phyloP scores from a whole-genome alignment of 1,284 basidiomycete genomes.

The Ustilago curta region DNA sequence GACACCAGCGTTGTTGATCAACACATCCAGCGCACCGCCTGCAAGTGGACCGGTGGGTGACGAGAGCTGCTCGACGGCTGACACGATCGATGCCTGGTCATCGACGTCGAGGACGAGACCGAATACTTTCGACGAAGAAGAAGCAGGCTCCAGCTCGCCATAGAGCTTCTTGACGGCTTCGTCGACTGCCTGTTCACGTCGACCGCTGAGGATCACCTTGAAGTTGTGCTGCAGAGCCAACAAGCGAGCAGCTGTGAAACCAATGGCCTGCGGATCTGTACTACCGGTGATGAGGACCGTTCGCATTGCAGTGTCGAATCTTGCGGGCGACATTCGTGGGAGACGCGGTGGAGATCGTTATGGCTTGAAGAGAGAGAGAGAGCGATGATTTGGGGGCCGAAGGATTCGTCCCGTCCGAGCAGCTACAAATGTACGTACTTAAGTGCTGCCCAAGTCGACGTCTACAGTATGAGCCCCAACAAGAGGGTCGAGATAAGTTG shows the following conservation, averaged over 20 bases:
- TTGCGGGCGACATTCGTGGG: no score
- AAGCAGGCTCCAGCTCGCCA: no score
- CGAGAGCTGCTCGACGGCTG: constrained; percentile 10
- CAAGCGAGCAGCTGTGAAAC: constrained; percentile 19
- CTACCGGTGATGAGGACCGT: constrained; percentile 23
- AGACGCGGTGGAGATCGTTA: no score
- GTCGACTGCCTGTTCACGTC: constrained; percentile 3
- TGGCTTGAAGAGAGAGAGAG: no score
- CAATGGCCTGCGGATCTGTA: constrained; percentile 15
- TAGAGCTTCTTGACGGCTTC: constrained; percentile 2
- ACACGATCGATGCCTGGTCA: constrained; percentile 9
- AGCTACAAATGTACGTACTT: no score
- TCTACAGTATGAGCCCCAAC: no score
- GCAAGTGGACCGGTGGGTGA: not conserved
- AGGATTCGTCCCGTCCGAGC: no score
- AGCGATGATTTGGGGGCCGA: no score
- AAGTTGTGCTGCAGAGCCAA: constrained; percentile 12
- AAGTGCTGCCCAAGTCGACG: no score
- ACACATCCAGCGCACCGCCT: constrained; percentile 24
- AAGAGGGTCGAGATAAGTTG: no score
- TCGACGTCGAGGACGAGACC: constrained; percentile 21
- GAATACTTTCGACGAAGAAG: not conserved
- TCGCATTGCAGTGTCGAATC: no score
- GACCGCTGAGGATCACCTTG: constrained; percentile 14
- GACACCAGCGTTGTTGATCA: constrained; percentile 39